Evolutionary conservation across 1,284 basidiomycete genomes (phyloP), one percentile per base, ranked within the genome.

Genomic region (Leccinum pachyderme): DNA sequence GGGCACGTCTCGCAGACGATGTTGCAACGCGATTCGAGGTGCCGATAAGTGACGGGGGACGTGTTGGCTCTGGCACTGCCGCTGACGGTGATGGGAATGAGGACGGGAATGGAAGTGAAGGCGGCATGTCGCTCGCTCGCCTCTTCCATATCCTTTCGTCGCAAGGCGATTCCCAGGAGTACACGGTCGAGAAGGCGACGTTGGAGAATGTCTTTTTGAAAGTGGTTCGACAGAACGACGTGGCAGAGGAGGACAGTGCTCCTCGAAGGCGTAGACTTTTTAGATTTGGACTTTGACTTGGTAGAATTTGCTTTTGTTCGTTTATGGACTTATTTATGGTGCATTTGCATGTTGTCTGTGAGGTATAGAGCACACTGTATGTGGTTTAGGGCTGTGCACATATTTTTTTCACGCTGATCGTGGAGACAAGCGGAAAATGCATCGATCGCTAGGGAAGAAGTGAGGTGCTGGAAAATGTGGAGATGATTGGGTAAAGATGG

Each of bases 11-110:
- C 73, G 83, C 81, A 6, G 86, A 90, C 61, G 89, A 91, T 62
- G 86, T 91, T 11, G 87, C 86, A 1, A 89, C 87, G 1, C 82
- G 88, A 6, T 91, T 89, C 64, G 87, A 91, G 64, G 86, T 91
- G 12, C 87, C 88, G 2, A 76, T 89, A 18, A 64, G 67, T 11
- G 56, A 63, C 12, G 57, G 59, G 9, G 35, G 12, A 41, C 47
- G 7, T 2, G 15, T 3, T 5, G 52, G 2, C 27, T 5, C 25
- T 27, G 25, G 24, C 24, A 44, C 24, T 15, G 24, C 7, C 22
- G 18, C 24, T 15, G 45, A 18, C 6, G 43, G 8, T 15, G 18
- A 37, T 18, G 35, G 18, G 45, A 46, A 29, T n/a, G 0, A 13
- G 7, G 49, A n/a, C 1, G 24, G 7, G 11, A 11, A 44, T 3